Evolutionary conservation across 2,329 filamentous ascomycete genomes (phyloP), one percentile per base, ranked within the genome.

Genomic region (Cladophialophora yegresii): DNA sequence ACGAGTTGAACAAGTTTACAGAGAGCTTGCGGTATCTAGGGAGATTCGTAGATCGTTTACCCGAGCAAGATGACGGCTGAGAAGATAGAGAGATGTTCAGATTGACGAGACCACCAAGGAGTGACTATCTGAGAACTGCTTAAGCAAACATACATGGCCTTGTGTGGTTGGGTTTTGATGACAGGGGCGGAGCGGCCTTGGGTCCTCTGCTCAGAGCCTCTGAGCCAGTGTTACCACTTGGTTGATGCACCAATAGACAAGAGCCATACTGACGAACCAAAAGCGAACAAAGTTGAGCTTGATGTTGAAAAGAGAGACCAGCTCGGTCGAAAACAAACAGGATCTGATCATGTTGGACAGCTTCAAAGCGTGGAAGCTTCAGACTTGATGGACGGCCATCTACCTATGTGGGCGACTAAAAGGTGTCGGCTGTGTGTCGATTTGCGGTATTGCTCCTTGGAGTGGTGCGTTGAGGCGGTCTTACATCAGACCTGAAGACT

Each of bases 1-100:
- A 70, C 40, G 74, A 75, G 51, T 61, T 81, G 53, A 68, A 67
- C 22, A 63, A 69, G 54, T 76, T 75, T 51, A 79, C 78, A 3
- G 76, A 77, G 66, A 72, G 70, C 59, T 76, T 77, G 69, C 74
- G 75, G 26, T 65, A 67, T 61, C 54, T 70, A n/a, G 70, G 70
- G 16, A 63, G 62, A 54, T 71, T 70, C 61, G 59, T 63, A 30
- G 69, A 71, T 63, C 65, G 57, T 20, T 59, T 67, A 50, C 57
- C 55, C 23, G 53, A 51, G n/a, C 47, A 58, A 53, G 49, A 45
- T 36, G 49, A 40, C 1, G 45, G 28, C 6, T 55, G 45, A 51
- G 22, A n/a, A 28, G 16, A 40, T 28, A 28, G 16, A 32, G n/a
- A 20, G 55, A 26, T 23, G 10, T 10, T 20, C 47, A 50, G 47